Base-by-base conservation (phyloP, 495 filamentous ascomycete species). In the Talaromyces trachyspermus region DNA sequence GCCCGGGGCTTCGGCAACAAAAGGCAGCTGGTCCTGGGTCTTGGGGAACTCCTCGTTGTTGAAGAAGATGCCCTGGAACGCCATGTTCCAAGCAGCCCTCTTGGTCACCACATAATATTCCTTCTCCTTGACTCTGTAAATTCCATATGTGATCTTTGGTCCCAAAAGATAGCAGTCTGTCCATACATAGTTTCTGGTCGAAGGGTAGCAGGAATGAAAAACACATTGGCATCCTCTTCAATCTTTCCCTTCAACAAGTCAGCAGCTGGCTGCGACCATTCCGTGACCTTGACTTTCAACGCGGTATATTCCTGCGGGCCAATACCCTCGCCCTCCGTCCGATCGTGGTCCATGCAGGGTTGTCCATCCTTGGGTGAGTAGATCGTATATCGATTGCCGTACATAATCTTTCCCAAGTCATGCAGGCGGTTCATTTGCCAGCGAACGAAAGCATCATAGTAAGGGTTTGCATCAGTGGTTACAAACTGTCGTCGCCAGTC, bases 101-200 rank as follows among this genome's bases (percentile, higher is more conserved):
- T 94, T 85, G 8, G 86, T 91, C 43, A 87, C 75, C 53, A 98
- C 75, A 62, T 80, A 88, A 63, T 88, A 96, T 53, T 95, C 88
- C 49, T 82, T 85, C 41, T 91, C 82, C 10, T 80, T 78, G 39
- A 86, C 77, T 70, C 86, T 85, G 76, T 85, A 97, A 51, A 98
- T 67, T 43, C 89, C 88, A 57, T 98, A 97, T n/a, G 69, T 80
- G 55, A 95, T 83, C 63, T 84, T 87, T 2, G 92, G 90, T 22
- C 89, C 86, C 41, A 98, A 88, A 98, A 98, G 64, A 89, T 95
- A 70, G 88, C 92, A 1, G 81, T 90, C 64, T 98, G 92, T 20
- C 92, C 92, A 57, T 96, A 96, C 91, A 98, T 96, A 14, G 92
- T 98, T 71, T 98, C 92, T 15, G 92, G 87, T 54, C 92, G 79